Evolutionary conservation across 305 asterid species (phyloP), one percentile per base, ranked within the genome.

Genomic region (Fraxinus baroniana): DNA sequence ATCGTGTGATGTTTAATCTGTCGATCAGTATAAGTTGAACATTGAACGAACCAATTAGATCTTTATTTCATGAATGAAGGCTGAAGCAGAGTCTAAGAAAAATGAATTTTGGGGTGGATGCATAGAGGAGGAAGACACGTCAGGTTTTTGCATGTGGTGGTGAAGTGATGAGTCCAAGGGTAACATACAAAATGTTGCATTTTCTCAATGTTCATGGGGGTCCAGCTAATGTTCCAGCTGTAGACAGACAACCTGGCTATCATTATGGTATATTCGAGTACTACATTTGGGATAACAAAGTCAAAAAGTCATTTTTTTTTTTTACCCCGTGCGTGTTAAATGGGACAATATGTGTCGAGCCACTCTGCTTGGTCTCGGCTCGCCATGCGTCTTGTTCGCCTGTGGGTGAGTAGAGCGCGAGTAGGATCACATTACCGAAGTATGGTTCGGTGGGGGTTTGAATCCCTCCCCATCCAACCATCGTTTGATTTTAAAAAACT

Each of bases 201-300:
- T 28, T 68, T 68, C 75, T 68, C 75, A 3, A 4, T 68, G 75
- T 28, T 68, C 75, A n/a, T 26, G 75, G 75, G 75, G 26, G 26
- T 30, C 75, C 75, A 70, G 75, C 74, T 68, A 62, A 62, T 68
- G 37, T 26, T 28, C 36, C 74, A 13, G 74, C 75, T 70, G 75
- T 70, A 30, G 75, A 70, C 75, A 70, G 75, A 70, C 75, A 70
- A 28, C 75, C 75, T 70, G 75, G 75, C 20, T 2, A 68, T 70
- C 75, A 70, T 30, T 30, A 28, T 13, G 18, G 1, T 26, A 17
- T 12, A 7, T 68, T 66, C 15, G 4, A 28, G 71, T 62, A 7
- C 74, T 37, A 68, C 20, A 3, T 66, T 3, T 66, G 32, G 73
- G 17, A 64, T 24, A 64, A 64, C 32, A 28, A 68, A 68, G 74